These are phyloP conservation scores for Achlya hypogyna DNA, from an alignment of 352 stramenopile genomes.

Conservation along the genomic window DNA sequence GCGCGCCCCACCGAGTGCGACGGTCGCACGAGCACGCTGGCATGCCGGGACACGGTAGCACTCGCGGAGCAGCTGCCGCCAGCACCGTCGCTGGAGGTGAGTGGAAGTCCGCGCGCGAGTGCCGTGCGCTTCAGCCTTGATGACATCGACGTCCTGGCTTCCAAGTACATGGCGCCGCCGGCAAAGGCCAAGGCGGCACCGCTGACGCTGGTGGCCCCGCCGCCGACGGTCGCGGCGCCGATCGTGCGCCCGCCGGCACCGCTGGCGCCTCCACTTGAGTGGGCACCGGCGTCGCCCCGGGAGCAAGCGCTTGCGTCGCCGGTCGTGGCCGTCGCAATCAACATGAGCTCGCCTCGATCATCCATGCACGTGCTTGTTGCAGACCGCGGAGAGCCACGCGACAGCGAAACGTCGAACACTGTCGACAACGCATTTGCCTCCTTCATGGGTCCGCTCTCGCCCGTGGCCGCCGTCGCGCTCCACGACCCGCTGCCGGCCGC, in stretches of 20 bases:
- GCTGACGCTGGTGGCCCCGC: not conserved
- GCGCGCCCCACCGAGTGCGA: not conserved
- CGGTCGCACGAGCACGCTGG: not conserved
- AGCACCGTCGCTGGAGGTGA: not conserved
- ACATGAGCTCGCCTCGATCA: not conserved
- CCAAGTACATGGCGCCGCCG: not conserved
- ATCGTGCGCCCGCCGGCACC: not conserved
- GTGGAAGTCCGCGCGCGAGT: not conserved
- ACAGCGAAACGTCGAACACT: not conserved
- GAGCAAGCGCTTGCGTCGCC: not conserved
- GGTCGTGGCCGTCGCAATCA: not conserved
- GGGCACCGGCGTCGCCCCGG: too few relatives aligned
- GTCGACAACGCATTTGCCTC: not conserved
- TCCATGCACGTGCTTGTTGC: not conserved
- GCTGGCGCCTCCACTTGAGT: too few relatives aligned
- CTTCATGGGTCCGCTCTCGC: not conserved
- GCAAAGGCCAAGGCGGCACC: not conserved
- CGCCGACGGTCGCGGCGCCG: not conserved
- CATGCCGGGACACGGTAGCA: not conserved
- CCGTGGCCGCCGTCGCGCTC: not conserved
- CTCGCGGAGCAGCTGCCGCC: not conserved
- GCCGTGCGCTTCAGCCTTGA: not conserved
- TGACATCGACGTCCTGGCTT: not conserved
- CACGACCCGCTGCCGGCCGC: too few relatives aligned
- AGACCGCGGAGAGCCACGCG: too few relatives aligned